Conservation (phyloP, 495 filamentous ascomycete genomes). For the Articulospora tetracladia region DNA sequence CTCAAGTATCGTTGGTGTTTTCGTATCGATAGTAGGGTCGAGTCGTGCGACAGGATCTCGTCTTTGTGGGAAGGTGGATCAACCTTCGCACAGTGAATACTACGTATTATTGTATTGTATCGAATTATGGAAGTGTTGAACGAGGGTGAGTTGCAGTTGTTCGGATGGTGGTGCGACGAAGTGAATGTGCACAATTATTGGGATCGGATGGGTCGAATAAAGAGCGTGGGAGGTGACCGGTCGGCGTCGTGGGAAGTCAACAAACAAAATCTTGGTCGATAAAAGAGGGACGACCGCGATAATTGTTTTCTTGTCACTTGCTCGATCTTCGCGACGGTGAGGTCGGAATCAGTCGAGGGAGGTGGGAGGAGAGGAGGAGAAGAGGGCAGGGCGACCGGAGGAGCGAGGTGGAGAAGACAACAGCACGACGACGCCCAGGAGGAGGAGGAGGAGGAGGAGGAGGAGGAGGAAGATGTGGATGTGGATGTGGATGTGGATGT, state of each 20-base stretch:
- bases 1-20: neutral
- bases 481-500: too few species aligned
- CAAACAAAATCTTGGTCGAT: constrained; percentile 13
- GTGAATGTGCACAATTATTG: constrained; percentile 7
- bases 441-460: too few species aligned
- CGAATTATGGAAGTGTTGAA: constrained; percentile 8
- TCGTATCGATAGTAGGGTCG: neutral
- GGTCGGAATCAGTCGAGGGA: neutral
- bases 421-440: too few species aligned
- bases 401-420: neutral
- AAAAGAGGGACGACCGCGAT: constrained; percentile 22
- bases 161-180: neutral
- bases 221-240: constrained; percentile 10
- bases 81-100: too few species aligned
- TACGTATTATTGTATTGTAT: too few species aligned
- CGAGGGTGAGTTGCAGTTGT: neutral
- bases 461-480: too few species aligned
- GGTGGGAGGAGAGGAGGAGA: neutral
- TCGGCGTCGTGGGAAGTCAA: neutral
- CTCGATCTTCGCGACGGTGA: neutral
- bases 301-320: neutral
- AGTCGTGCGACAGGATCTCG: neutral
- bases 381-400: neutral
- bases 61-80: neutral
- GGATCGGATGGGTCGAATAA: neutral